Conservation (phyloP, 352 stramenopile genomes). For the Phytopythium helicoides region DNA sequence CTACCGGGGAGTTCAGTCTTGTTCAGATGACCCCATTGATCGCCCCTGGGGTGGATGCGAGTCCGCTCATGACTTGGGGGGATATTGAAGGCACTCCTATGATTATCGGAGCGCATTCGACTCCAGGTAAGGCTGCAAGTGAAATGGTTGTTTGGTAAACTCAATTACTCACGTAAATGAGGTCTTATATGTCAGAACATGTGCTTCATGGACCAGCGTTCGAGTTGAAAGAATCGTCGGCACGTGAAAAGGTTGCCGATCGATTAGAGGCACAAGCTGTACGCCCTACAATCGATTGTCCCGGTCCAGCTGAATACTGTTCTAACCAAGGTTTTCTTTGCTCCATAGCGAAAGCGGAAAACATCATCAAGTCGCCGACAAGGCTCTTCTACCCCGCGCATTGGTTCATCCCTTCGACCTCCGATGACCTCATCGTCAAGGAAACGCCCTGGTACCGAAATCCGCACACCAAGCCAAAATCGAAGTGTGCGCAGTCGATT, state of each 20-base stretch:
- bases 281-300: no score
- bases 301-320: no score
- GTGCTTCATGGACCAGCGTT: constrained; percentile 51
- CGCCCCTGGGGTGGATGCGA: constrained; percentile 65
- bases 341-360: constrained; percentile 5
- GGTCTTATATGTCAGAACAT: constrained; percentile 17
- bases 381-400: not conserved
- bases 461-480: constrained; percentile 13
- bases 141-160: not conserved
- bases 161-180: not conserved
- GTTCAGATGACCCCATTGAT: constrained; percentile 82
- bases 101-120: constrained; percentile 35
- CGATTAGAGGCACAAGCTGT: constrained; percentile 60
- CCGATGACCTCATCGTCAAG: constrained; percentile 11
- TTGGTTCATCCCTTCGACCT: constrained; percentile 1
- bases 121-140: constrained; percentile 30
- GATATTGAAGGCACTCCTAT: constrained; percentile 80
- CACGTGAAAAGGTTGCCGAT: constrained; percentile 61
- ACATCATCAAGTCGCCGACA: no score
- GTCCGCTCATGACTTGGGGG: constrained; percentile 84
- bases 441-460: constrained; percentile 26
- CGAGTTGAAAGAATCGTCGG: constrained; percentile 58
- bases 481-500: constrained; percentile 51
- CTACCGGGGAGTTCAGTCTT: constrained; percentile 35
- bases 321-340: constrained; percentile 10